Conservation (phyloP, 2,329 filamentous ascomycete genomes). For the Helminthosporium solani region DNA sequence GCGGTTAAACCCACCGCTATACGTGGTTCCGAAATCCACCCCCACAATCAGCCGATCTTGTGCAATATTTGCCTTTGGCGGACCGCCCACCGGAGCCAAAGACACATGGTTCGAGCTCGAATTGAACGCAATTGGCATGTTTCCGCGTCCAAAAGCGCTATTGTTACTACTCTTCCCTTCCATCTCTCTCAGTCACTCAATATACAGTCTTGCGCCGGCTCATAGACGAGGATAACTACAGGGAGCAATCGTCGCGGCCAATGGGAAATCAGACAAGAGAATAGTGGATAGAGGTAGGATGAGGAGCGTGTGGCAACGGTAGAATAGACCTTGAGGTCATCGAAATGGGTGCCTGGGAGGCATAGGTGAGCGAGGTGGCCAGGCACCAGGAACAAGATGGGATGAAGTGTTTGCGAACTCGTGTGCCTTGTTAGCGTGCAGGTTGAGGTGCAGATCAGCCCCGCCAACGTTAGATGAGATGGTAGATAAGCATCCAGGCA, state of each 20-base stretch:
- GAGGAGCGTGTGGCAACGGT: background rate
- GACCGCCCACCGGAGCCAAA: constrained; percentile 12
- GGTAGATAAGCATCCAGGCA: background rate
- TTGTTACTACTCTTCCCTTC: constrained; percentile 21
- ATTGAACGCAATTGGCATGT: constrained; percentile 36
- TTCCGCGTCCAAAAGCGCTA: constrained; percentile 26
- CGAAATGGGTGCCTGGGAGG: constrained; percentile 28
- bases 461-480: background rate
- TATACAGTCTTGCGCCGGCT: background rate
- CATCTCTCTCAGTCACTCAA: constrained; percentile 1
- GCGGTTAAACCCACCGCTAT: constrained; percentile 58
- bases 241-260: constrained; percentile 1
- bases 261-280: constrained; percentile 1
- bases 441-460: background rate
- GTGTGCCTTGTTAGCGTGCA: constrained; percentile 17
- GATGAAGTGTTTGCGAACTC: constrained; percentile 16
- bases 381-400: constrained; percentile 1
- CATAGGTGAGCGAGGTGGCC: constrained; percentile 20
- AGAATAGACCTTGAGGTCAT: constrained; percentile 25
- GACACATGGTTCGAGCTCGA: constrained; percentile 27
- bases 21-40: constrained; percentile 83
- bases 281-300: background rate
- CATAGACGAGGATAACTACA: background rate
- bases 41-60: constrained; percentile 71
- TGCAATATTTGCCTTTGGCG: constrained; percentile 15